Evolutionary conservation across 2,329 filamentous ascomycete species (phyloP).

Genomic region (Apiospora marii): DNA sequence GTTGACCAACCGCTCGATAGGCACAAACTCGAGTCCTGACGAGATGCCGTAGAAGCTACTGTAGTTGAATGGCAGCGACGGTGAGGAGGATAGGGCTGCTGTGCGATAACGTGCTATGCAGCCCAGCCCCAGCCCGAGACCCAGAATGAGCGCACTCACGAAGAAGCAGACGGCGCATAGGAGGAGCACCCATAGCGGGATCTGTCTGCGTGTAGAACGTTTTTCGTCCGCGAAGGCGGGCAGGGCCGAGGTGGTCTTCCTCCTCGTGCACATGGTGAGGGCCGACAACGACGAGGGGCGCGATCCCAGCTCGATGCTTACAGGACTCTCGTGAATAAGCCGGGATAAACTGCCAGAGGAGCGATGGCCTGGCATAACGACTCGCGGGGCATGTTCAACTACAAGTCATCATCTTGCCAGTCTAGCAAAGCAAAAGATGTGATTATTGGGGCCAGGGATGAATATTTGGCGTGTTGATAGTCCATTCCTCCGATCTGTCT

Average conservation of each 20-base stretch:
- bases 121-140: slow-evolving; percentile 34
- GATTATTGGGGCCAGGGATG: slow-evolving; percentile 5
- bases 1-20: slow-evolving; percentile 38
- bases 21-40: slow-evolving; percentile 34
- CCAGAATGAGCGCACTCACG: slow-evolving; percentile 33
- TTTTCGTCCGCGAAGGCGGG: slow-evolving; percentile 26
- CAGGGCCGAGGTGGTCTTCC: slow-evolving; percentile 30
- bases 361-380: slow-evolving; percentile 34
- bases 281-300: neutral
- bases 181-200: slow-evolving; percentile 31
- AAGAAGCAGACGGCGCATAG: slow-evolving; percentile 32
- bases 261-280: slow-evolving; percentile 23
- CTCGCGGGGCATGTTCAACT: neutral
- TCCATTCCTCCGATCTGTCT: slow-evolving; percentile 1
- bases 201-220: slow-evolving; percentile 26
- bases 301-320: slow-evolving; percentile 25
- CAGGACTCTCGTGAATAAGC: slow-evolving; percentile 23
- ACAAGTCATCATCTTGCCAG: neutral
- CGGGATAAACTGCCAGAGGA: slow-evolving; percentile 36
- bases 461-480: neutral
- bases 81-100: neutral
- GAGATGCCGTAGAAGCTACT: slow-evolving; percentile 36
- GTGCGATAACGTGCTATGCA: neutral
- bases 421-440: neutral
- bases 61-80: slow-evolving; percentile 26